Evolutionary conservation across 257 asterid species (phyloP).

Genomic region (Solanum microdontum): DNA sequence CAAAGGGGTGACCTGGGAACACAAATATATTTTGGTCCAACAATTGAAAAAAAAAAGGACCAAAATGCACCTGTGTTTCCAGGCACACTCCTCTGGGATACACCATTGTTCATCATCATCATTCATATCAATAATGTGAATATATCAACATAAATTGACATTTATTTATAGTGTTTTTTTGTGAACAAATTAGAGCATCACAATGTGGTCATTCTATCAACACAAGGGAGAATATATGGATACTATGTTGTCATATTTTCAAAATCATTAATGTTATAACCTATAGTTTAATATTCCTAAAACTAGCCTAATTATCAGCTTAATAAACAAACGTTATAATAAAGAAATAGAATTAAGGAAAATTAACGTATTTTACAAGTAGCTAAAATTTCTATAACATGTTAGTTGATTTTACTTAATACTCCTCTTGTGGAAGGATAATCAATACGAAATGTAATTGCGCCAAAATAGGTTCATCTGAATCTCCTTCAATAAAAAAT

Average conservation of each 20-base stretch:
- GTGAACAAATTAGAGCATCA: background rate
- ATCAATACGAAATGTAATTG: no score
- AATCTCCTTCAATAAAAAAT: background rate
- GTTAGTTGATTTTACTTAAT: background rate
- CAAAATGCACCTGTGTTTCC: slow-evolving; percentile 28
- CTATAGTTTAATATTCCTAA: background rate
- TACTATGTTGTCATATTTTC: background rate
- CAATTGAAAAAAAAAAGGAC: background rate
- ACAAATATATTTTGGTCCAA: slow-evolving; percentile 6
- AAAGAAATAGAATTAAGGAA: no score
- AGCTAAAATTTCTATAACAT: background rate
- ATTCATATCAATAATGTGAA: background rate
- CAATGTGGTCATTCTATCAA: slow-evolving; percentile 15
- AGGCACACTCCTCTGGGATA: slow-evolving; percentile 26
- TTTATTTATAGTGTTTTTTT: background rate
- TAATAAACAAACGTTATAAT: background rate
- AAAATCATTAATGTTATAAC: background rate
- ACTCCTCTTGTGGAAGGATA: background rate
- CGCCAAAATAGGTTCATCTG: fast-evolving
- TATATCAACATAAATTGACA: background rate
- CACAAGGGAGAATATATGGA: background rate
- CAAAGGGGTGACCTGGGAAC: slow-evolving; percentile 61
- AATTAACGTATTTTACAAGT: background rate
- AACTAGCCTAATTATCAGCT: background rate
- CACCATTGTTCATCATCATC: background rate